phyloP scores from a whole-genome alignment of 495 filamentous ascomycete genomes.

The Penicillium canescens region DNA sequence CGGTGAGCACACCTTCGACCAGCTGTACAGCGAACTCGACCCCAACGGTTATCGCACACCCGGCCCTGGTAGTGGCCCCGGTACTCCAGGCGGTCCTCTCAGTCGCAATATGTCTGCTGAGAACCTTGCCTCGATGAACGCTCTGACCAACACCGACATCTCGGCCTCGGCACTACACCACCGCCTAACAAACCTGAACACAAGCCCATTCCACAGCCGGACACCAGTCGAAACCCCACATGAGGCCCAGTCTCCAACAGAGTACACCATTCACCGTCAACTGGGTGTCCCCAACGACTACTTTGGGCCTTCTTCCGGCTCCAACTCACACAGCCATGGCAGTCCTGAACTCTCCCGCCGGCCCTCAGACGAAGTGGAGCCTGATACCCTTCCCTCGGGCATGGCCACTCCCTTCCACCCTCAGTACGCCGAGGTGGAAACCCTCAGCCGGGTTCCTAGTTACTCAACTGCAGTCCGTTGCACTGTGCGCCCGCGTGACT shows the following conservation, averaged over 20 bases:
- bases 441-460: constrained; percentile 73
- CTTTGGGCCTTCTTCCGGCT: constrained; percentile 32
- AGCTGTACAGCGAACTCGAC: constrained; percentile 84
- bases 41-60: constrained; percentile 75
- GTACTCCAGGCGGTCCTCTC: constrained; percentile 72
- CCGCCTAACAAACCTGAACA: constrained; percentile 60
- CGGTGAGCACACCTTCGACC: constrained; percentile 82
- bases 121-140: constrained; percentile 66
- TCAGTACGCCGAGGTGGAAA: constrained; percentile 62
- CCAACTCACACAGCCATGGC: constrained; percentile 37
- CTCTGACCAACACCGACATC: constrained; percentile 53
- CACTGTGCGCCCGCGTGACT: constrained; percentile 50
- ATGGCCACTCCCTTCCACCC: constrained; percentile 62
- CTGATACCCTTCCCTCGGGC: constrained; percentile 47
- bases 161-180: constrained; percentile 59
- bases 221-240: constrained; percentile 21
- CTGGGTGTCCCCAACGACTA: constrained; percentile 33
- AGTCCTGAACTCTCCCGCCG: constrained; percentile 52
- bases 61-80: constrained; percentile 63
- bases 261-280: constrained; percentile 27
- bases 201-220: constrained; percentile 22
- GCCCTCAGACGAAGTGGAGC: constrained; percentile 59
- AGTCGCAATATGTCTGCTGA: constrained; percentile 79
- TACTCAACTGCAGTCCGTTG: constrained; percentile 75
- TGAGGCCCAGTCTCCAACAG: constrained; percentile 21